Evolutionary conservation across 2,329 filamentous ascomycete species (phyloP), one percentile per base, ranked within the genome.

Genomic region (Ilyonectria robusta): DNA sequence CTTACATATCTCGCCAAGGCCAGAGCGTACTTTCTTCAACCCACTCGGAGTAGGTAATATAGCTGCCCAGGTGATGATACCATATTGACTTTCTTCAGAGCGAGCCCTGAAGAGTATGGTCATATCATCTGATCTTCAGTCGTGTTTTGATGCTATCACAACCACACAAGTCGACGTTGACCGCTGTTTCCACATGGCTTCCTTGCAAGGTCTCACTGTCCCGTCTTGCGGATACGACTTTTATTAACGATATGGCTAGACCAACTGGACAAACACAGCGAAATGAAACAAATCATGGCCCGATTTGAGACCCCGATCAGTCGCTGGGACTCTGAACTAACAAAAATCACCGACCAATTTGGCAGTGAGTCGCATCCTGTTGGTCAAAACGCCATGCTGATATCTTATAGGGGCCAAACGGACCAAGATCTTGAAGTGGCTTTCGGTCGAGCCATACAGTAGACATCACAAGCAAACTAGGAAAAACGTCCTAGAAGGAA

Each of bases 101-200:
- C 23, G 54, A 26, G 23, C 46, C 26, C 23, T 46, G 11, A 57
- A 26, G 26, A 40, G 55, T 2, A 40, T 35, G 8, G 40, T 47
- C 33, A 15, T 26, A 21, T 58, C 55, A n/a, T 26, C 55, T 7
- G 59, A 64, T 19, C 37, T 60, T 1, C 37, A 68, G 55, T 57
- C 33, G 56, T n/a, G 44, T 10, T 62, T 62, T 29, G 33, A 31
- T 4, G 31, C 40, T 15, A 57, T 57, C 21, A 31, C 13, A 11
- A 13, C 8, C 10, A 26, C 23, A 15, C 58, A 61, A 31, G n/a
- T 9, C 33, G 9, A 46, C 21, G 58, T 61, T 9, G 59, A 61
- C 40, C 47, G 48, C 31, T 61, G 37, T 54, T 26, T 15, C 21
- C n/a, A 10, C 26, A 47, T 31, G n/a, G 53, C 53, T 23, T 17